Conservation (phyloP, 306 rosid genomes). For the Cicer arietinum region DNA sequence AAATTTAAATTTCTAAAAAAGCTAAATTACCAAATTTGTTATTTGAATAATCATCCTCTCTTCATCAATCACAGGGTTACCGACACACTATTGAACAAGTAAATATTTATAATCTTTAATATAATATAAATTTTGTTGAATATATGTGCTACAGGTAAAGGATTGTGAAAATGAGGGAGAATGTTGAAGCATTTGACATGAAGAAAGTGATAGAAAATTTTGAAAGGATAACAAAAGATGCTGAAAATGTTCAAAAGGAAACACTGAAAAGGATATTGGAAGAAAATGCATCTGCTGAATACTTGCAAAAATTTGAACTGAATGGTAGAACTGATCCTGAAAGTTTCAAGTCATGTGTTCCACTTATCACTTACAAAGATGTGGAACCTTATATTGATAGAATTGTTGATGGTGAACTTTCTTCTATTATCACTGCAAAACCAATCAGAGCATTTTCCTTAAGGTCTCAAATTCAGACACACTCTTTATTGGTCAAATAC, state of each 20-base stretch:
- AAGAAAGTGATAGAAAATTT: slow-evolving; percentile 76
- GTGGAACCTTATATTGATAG: slow-evolving; percentile 74
- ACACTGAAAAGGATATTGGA: slow-evolving; percentile 72
- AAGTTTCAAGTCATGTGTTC: slow-evolving; percentile 69
- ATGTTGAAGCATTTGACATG: slow-evolving; percentile 63
- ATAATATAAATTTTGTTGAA: no score
- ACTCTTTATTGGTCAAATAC: no score
- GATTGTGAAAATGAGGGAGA: slow-evolving; percentile 68
- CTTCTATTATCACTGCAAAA: slow-evolving; percentile 79
- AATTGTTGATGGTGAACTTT: slow-evolving; percentile 70
- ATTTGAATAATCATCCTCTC: no score
- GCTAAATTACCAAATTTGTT: no score
- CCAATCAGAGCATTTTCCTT: slow-evolving; percentile 85
- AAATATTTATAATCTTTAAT: no score
- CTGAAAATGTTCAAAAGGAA: slow-evolving; percentile 74
- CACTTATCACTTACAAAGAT: slow-evolving; percentile 73
- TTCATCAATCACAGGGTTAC: no score
- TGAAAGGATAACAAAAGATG: slow-evolving; percentile 73
- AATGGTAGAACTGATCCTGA: slow-evolving; percentile 84
- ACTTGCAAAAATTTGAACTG: slow-evolving; percentile 67
- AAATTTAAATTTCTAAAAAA: no score
- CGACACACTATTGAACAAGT: no score
- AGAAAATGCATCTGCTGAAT: slow-evolving; percentile 78
- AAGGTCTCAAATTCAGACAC: slow-evolving; percentile 48
- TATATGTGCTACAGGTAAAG: not conserved